Conservation (phyloP, 148 eudicot genomes). For the Vaccinium macrocarpon region DNA sequence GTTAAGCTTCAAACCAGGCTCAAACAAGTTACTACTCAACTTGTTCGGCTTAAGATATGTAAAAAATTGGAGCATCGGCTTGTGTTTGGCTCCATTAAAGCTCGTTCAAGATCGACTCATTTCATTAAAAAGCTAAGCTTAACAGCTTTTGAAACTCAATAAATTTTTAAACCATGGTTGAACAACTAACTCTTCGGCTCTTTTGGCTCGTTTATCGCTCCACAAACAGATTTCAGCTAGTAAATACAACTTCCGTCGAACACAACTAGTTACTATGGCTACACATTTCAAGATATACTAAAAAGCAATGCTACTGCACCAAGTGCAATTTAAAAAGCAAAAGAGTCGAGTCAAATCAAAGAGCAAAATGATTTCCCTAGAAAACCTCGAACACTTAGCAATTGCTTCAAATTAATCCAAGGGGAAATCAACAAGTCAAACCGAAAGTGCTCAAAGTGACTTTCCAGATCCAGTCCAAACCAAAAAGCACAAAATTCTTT, state of each 20-base stretch:
- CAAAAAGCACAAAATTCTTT: background rate
- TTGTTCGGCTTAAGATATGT: too few relatives aligned
- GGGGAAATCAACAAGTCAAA: background rate
- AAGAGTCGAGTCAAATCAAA: background rate
- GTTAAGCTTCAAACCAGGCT: too few relatives aligned
- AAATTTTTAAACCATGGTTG: too few relatives aligned
- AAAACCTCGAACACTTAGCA: background rate
- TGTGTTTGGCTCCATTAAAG: too few relatives aligned
- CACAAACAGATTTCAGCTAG: background rate
- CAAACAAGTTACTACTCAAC: too few relatives aligned
- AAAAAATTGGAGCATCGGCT: too few relatives aligned
- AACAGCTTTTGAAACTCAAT: too few relatives aligned
- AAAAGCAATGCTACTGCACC: background rate
- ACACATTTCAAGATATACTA: background rate
- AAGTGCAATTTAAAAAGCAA: background rate
- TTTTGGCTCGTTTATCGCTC: too few relatives aligned
- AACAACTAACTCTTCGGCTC: too few relatives aligned
- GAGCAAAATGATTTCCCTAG: background rate
- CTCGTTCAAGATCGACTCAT: too few relatives aligned
- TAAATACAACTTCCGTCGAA: background rate
- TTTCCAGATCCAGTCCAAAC: constrained; percentile 5
- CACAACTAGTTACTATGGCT: background rate
- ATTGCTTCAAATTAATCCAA: background rate
- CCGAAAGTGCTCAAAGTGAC: too few relatives aligned
- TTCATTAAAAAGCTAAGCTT: too few relatives aligned